phyloP scores from a whole-genome alignment of 2,329 filamentous ascomycete genomes.

The Annulohypoxylon truncatum region DNA sequence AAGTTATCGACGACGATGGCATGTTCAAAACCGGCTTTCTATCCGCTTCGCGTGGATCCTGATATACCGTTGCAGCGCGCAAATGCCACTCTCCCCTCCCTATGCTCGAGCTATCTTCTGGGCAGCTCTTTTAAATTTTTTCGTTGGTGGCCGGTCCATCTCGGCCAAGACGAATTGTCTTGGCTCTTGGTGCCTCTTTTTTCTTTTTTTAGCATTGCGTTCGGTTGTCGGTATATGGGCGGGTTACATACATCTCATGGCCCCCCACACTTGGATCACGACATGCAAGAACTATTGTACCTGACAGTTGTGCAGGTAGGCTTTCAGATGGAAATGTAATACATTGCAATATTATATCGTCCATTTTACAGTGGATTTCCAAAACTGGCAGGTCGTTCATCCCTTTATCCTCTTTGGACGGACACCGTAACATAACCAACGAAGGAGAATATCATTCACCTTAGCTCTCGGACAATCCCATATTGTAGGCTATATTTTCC shows the following conservation, averaged over 20 bases:
- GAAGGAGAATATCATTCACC: slow-evolving; percentile 15
- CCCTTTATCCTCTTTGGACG: neutral
- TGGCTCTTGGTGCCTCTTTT: slow-evolving; percentile 12
- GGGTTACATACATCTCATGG: slow-evolving; percentile 28
- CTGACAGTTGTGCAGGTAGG: slow-evolving; percentile 32
- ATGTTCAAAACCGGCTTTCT: slow-evolving; percentile 13
- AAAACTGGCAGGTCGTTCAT: slow-evolving; percentile 28
- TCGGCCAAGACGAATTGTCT: slow-evolving; percentile 27
- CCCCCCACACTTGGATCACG: slow-evolving; percentile 32
- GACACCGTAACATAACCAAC: neutral
- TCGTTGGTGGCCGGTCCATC: slow-evolving; percentile 29
- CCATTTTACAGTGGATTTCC: slow-evolving; percentile 8
- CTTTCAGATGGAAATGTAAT: slow-evolving; percentile 15
- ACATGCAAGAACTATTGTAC: slow-evolving; percentile 31
- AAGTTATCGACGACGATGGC: neutral
- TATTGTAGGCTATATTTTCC: neutral
- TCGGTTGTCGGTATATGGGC: slow-evolving; percentile 16
- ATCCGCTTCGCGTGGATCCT: slow-evolving; percentile 15
- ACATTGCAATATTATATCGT: slow-evolving; percentile 23
- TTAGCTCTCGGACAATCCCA: slow-evolving; percentile 14
- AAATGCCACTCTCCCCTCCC: slow-evolving; percentile 1
- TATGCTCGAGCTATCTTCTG: slow-evolving; percentile 2
- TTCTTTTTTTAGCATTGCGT: slow-evolving; percentile 38
- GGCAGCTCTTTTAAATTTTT: slow-evolving; percentile 12
- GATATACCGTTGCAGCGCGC: slow-evolving; percentile 23